Base-by-base conservation (phyloP, 768 basidiomycete genomes). In the Collybia nuda region DNA sequence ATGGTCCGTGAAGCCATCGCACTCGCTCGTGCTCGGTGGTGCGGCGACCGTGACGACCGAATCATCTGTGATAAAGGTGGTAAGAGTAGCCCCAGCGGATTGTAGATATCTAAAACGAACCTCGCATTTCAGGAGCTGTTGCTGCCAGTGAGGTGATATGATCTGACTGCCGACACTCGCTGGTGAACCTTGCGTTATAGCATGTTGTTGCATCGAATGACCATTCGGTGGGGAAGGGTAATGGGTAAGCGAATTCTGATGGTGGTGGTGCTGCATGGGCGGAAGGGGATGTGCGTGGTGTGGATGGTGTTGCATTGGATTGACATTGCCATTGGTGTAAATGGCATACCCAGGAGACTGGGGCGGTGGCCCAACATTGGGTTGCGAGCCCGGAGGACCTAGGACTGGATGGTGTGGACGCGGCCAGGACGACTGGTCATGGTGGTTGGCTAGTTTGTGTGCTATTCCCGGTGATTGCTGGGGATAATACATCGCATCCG, bases 21-120 rank as follows among this genome's bases (percentile, higher is more conserved):
- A 53, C 89, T 95, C n/a, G 93, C 88, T 42, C 95, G 81, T 11
- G 97, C 97, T 47, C 96, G 86, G 63, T 97, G 94, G 66, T 98
- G 94, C 0, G 93, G 92, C 2, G 90, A 88, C 50, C 88, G 85
- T 21, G 91, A 86, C 28, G 85, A 81, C 60, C 96, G 86, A 54
- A 89, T 83, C 73, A 91, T 84, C 91, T 94, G 53, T 49, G 11
- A 47, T 50, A 51, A 35, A 44, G 15, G 38, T 53, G 35, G 55
- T 59, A 58, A 58, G 58, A 52, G 40, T 40, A 49, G 55, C 43
- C 49, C 17, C 40, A n/a, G 22, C 22, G 18, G 42, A 48, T 51
- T 47, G 47, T 51, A 46, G 32, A 41, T 12, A 40, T 52, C 56
- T 37, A 26, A 21, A 50, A 82, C 88, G 61, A 66, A 93, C 94